These are phyloP conservation scores for Trapa bicornis DNA, from an alignment of 345 rosid genomes.

Conservation along the genomic window DNA sequence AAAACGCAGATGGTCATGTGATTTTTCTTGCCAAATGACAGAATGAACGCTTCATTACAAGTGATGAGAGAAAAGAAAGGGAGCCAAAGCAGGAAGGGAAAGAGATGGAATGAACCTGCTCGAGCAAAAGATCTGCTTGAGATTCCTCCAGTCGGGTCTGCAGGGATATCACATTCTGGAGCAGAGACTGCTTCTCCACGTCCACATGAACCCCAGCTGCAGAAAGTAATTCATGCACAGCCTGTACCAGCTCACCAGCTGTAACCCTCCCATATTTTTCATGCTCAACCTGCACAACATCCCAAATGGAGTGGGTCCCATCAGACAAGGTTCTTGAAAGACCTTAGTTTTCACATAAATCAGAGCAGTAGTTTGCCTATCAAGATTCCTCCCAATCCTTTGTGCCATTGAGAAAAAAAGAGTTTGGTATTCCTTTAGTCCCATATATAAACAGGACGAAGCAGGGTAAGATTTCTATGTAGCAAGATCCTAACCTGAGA, in stretches of 20 bases:
- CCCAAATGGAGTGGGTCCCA: not conserved
- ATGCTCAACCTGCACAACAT: constrained; percentile 25
- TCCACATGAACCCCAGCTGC: constrained; percentile 81
- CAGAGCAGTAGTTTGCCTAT: not conserved
- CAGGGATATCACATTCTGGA: constrained; percentile 54
- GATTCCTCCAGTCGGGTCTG: constrained; percentile 77
- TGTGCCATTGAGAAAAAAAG: not conserved
- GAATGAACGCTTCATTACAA: not conserved
- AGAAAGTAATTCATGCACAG: constrained; percentile 89
- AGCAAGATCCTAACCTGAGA: constrained; percentile 42
- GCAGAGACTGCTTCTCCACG: constrained; percentile 62
- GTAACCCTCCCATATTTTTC: constrained; percentile 63
- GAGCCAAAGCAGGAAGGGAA: not conserved
- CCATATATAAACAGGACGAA: not conserved
- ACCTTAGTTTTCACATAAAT: too few species aligned
- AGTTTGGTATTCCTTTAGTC: not conserved
- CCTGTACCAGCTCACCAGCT: constrained; percentile 72
- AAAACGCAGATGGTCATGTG: not conserved
- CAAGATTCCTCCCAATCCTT: not conserved
- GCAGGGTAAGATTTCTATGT: not conserved
- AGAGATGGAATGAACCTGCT: constrained; percentile 44
- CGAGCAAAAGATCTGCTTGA: constrained; percentile 61
- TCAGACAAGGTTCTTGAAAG: not conserved
- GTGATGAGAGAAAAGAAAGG: not conserved
- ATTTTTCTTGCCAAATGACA: not conserved